These are phyloP conservation scores for Angophora floribunda DNA, from an alignment of 345 rosid species.

Conservation along the genomic window DNA sequence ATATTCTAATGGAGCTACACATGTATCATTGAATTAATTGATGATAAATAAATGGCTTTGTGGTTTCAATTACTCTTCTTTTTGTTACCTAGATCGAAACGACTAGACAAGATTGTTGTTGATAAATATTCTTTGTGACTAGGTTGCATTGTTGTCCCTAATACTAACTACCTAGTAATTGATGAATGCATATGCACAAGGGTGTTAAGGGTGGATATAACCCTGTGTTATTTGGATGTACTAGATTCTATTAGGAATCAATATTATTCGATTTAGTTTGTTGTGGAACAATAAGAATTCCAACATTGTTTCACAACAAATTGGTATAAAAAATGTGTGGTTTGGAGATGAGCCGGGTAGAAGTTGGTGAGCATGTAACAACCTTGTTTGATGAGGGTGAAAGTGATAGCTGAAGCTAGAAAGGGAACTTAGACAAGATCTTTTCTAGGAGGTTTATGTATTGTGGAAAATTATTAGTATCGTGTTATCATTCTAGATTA, in stretches of 20 bases:
- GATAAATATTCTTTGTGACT: background rate
- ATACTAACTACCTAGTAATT: background rate
- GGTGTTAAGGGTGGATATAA: background rate
- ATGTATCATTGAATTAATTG: background rate
- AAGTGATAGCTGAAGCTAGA: no score
- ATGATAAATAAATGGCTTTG: background rate
- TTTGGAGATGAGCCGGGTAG: no score
- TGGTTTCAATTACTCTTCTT: background rate
- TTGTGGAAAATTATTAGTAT: background rate
- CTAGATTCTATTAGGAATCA: background rate
- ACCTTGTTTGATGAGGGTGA: no score
- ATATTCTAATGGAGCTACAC: background rate
- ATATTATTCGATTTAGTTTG: background rate
- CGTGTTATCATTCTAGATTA: background rate
- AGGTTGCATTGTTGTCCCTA: background rate
- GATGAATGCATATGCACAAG: background rate
- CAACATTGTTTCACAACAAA: no score
- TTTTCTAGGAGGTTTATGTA: background rate
- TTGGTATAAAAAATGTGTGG: no score
- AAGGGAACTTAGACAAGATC: no score
- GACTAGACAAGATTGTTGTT: rapidly evolving
- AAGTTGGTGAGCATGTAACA: no score
- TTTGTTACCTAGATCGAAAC: background rate
- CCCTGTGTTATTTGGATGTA: background rate
- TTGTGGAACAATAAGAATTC: no score